These are phyloP conservation scores for Erucastrum elatum DNA, from an alignment of 345 rosid species.

Conservation along the genomic window DNA sequence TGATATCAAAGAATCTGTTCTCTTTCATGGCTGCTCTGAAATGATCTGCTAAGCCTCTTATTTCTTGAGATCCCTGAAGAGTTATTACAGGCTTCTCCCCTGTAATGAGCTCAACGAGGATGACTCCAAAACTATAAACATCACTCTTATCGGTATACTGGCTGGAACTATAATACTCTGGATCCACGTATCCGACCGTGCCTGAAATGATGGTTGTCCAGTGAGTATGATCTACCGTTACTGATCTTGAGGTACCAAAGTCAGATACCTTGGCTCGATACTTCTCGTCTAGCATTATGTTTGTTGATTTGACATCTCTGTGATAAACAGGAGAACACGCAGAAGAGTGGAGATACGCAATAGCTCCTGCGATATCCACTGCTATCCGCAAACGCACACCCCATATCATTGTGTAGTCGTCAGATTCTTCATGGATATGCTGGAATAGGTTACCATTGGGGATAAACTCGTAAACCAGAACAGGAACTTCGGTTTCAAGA, in stretches of 20 bases:
- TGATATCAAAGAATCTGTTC: neutral
- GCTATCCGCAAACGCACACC: conserved; percentile 17
- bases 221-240: neutral
- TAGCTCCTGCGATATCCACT: conserved; percentile 20
- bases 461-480: conserved; percentile 43
- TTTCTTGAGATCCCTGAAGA: neutral
- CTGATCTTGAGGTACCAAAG: conserved; percentile 3
- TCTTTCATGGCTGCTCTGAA: conserved; percentile 13
- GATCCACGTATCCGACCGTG: conserved; percentile 29
- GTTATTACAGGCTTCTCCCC: conserved; percentile 9
- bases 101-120: neutral
- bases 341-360: neutral
- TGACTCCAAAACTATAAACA: conserved; percentile 1
- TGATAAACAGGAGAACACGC: neutral
- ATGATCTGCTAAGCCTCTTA: conserved; percentile 4
- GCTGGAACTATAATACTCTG: conserved; percentile 3
- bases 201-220: conserved; percentile 6
- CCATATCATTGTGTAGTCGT: conserved; percentile 4
- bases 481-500: conserved; percentile 45
- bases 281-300: conserved; percentile 13
- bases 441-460: conserved; percentile 7
- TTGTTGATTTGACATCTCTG: conserved; percentile 1
- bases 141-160: conserved; percentile 2
- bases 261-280: conserved; percentile 8
- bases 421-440: conserved; percentile 7